These are phyloP conservation scores for Ogataea sp. DNA, from an alignment of 805 yeast species.

Conservation along the genomic window DNA sequence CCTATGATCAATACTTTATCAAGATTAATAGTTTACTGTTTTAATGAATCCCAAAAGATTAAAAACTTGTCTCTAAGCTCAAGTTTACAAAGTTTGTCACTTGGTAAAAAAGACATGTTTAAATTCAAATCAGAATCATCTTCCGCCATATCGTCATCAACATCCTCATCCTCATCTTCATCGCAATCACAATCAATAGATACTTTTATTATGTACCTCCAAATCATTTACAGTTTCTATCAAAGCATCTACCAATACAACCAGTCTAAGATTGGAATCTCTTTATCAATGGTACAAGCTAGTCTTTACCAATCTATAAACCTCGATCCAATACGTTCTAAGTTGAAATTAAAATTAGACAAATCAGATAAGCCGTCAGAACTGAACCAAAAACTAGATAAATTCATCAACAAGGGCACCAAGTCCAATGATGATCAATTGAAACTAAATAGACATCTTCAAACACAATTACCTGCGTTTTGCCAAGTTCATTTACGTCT, in stretches of 20 bases:
- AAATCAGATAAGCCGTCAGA: background rate
- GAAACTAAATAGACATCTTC: background rate
- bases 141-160: background rate
- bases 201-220: conserved; percentile 7
- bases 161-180: conserved; percentile 3
- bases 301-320: conserved; percentile 17
- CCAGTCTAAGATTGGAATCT: conserved; percentile 15
- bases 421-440: background rate
- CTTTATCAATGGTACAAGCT: conserved; percentile 18
- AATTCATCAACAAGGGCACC: conserved; percentile 8
- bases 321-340: conserved; percentile 16
- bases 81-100: no score
- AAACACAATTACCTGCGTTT: background rate
- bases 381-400: conserved; percentile 11
- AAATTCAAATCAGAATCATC: conserved; percentile 9
- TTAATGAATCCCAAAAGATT: background rate
- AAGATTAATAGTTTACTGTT: background rate
- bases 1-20: background rate
- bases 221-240: conserved; percentile 18
- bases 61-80: no score
- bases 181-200: background rate
- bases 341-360: conserved; percentile 14
- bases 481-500: background rate
- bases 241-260: conserved; percentile 16
- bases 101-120: conserved; percentile 10